Evolutionary conservation across 345 rosid species (phyloP).

Genomic region (Eucalyptus camaldulensis): DNA sequence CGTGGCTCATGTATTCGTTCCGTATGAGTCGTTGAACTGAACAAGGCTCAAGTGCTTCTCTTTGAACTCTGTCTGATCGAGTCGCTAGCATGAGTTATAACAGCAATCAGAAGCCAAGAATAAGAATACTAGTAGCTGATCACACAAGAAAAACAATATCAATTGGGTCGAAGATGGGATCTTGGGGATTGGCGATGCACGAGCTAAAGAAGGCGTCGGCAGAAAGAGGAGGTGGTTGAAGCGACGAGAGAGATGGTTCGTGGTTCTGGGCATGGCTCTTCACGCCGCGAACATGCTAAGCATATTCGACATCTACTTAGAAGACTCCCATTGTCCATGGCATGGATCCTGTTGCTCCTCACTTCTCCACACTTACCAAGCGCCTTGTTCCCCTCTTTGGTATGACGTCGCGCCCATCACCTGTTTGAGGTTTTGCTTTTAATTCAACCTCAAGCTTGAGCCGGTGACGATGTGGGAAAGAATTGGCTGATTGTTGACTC

Average conservation of each 20-base stretch:
- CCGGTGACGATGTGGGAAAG: no score
- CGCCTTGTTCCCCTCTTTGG: no score
- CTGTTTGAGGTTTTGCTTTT: not conserved
- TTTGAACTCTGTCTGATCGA: not conserved
- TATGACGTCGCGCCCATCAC: not conserved
- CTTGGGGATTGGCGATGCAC: slow-evolving; percentile 39
- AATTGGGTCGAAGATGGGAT: slow-evolving; percentile 38
- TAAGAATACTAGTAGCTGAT: not conserved
- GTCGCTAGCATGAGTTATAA: not conserved
- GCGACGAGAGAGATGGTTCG: slow-evolving; percentile 68
- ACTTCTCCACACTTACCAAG: no score
- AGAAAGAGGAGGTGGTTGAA: slow-evolving; percentile 28
- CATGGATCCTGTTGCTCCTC: no score
- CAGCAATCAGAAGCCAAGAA: not conserved
- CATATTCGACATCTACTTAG: slow-evolving; percentile 84
- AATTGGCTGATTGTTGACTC: no score
- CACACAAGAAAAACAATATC: not conserved
- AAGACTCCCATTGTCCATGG: slow-evolving; percentile 44
- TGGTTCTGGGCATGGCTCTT: slow-evolving; percentile 52
- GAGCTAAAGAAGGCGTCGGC: not conserved
- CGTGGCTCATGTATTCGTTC: no score
- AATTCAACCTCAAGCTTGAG: not conserved
- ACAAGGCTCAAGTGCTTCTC: no score
- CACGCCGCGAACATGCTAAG: slow-evolving; percentile 77
- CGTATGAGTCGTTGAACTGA: no score